A percentile compares a stretch with the other conserved stretches of the same genome.
Evolutionary conservation across 352 stramenopile species (phyloP).

Genomic region (Phytophthora uliginosa): DNA sequence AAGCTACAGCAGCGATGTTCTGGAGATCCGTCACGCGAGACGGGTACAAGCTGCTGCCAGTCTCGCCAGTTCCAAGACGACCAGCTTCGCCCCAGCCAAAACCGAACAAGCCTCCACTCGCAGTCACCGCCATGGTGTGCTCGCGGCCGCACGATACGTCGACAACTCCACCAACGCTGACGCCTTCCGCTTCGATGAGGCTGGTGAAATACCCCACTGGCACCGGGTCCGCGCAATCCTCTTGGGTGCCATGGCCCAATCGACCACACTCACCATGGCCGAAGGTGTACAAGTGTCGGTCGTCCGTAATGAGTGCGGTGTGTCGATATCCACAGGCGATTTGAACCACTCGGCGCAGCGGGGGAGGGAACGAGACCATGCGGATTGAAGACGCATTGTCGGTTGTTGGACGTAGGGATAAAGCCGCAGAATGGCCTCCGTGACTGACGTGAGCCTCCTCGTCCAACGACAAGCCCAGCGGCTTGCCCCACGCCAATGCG

Average conservation of each 20-base stretch:
- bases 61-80: conserved; percentile 84
- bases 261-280: conserved; percentile 86
- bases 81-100: conserved; percentile 91
- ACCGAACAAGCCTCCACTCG: conserved; percentile 75
- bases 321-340: conserved; percentile 86
- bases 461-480: conserved; percentile 70
- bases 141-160: conserved; percentile 85
- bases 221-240: conserved; percentile 50
- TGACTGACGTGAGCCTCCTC: conserved; percentile 53
- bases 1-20: conserved; percentile 66
- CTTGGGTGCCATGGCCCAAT: conserved; percentile 76
- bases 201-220: conserved; percentile 68
- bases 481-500: conserved; percentile 70
- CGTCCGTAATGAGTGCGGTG: conserved; percentile 75
- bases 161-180: conserved; percentile 45
- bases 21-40: conserved; percentile 63
- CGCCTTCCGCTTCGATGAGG: conserved; percentile 49
- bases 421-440: background rate
- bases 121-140: conserved; percentile 85
- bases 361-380: conserved; percentile 56
- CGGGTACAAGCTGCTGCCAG: conserved; percentile 68
- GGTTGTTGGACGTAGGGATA: conserved; percentile 18
- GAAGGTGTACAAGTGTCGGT: conserved; percentile 80
- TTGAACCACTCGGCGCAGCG: conserved; percentile 66
- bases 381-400: conserved; percentile 32